Conservation (phyloP, 208 protist genomes). For the Acanthamoeba castellanii region DNA sequence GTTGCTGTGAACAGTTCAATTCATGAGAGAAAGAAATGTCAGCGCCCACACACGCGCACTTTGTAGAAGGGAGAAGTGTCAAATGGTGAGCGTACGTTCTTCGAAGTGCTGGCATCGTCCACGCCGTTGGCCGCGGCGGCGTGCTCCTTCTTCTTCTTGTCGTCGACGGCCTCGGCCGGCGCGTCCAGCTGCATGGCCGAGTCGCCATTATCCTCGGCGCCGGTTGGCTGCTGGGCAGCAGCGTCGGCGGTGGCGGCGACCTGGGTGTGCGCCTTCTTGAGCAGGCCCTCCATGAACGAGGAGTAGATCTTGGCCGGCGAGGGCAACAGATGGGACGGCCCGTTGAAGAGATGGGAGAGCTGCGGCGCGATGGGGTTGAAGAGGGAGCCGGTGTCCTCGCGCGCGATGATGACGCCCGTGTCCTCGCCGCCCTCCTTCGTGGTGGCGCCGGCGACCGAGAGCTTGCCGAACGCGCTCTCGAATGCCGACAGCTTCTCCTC, state of each 20-base stretch:
- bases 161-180: background rate
- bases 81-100: background rate
- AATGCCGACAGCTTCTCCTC: conserved; percentile 39
- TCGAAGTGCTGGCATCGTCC: background rate
- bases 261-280: conserved; percentile 56
- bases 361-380: conserved; percentile 9
- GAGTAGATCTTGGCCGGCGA: conserved; percentile 39
- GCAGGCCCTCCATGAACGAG: conserved; percentile 63
- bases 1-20: background rate
- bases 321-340: conserved; percentile 41
- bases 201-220: background rate
- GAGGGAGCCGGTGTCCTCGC: conserved; percentile 20
- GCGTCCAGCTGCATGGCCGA: conserved; percentile 22
- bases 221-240: background rate
- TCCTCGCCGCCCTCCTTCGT: background rate
- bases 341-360: conserved; percentile 54
- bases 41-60: background rate
- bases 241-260: background rate
- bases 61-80: no score
- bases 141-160: background rate
- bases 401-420: background rate
- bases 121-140: background rate
- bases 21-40: background rate
- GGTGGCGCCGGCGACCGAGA: background rate
- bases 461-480: conserved; percentile 49